Conservation (phyloP, 768 basidiomycete species). For the Russula lepida region DNA sequence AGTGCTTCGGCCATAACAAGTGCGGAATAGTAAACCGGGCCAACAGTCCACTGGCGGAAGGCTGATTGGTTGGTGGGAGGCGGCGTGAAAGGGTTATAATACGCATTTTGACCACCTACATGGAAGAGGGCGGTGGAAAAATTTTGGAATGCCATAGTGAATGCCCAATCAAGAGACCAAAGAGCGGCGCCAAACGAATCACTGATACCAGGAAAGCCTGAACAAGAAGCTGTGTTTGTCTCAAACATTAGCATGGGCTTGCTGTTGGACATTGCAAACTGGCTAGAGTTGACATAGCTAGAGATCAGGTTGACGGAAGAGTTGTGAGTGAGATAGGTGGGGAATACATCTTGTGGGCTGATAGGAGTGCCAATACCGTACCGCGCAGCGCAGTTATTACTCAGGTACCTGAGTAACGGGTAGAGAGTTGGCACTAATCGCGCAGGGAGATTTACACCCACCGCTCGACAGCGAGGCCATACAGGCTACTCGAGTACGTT, state of each 20-base stretch:
- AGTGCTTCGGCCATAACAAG: constrained; percentile 63
- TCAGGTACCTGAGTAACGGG: constrained; percentile 39
- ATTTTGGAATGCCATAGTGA: constrained; percentile 45
- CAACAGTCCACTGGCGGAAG: constrained; percentile 64
- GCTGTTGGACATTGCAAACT: constrained; percentile 30
- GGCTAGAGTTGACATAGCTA: constrained; percentile 43
- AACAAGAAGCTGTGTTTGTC: constrained; percentile 48
- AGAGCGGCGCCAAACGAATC: constrained; percentile 48
- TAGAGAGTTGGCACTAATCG: neutral
- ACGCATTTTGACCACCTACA: constrained; percentile 55
- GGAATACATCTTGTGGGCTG: constrained; percentile 42
- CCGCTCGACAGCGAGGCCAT: constrained; percentile 17
- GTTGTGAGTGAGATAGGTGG: constrained; percentile 52
- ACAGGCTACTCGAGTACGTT: constrained; percentile 5
- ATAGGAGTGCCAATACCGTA: constrained; percentile 34
- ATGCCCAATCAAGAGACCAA: constrained; percentile 46
- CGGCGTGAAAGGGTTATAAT: constrained; percentile 47
- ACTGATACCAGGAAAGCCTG: constrained; percentile 43
- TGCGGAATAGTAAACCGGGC: constrained; percentile 65
- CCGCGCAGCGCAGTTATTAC: constrained; percentile 51
- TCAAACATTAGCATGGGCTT: constrained; percentile 50
- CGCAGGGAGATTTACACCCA: neutral
- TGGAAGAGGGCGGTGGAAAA: constrained; percentile 39
- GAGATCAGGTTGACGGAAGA: constrained; percentile 41
- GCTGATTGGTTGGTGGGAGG: constrained; percentile 48